Conservation (phyloP, 805 yeast genomes). For the Saccharomyces jurei region DNA sequence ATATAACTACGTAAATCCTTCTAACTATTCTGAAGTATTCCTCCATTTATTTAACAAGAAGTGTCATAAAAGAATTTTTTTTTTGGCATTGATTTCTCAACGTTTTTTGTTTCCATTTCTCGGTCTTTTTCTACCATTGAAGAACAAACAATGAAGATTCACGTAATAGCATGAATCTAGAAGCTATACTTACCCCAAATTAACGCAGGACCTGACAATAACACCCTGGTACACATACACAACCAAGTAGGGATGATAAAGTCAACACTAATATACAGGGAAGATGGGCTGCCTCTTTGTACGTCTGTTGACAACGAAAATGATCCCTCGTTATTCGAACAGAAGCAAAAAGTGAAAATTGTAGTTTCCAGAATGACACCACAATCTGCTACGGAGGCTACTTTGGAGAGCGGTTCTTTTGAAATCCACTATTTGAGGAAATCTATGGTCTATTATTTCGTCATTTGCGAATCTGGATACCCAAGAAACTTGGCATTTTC, state of each 20-base stretch:
- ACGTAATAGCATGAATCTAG: background rate
- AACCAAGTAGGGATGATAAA: slow-evolving; percentile 41
- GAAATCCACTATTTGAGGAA: slow-evolving; percentile 65
- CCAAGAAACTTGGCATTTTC: slow-evolving; percentile 87
- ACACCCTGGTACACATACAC: background rate
- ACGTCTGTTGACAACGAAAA: slow-evolving; percentile 84
- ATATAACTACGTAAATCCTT: background rate
- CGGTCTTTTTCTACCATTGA: background rate
- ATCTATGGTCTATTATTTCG: slow-evolving; percentile 64
- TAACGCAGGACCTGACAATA: background rate
- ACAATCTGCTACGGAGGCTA: slow-evolving; percentile 74
- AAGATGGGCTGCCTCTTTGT: slow-evolving; percentile 79
- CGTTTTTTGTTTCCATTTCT: background rate
- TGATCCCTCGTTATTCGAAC: slow-evolving; percentile 54
- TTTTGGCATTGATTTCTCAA: background rate
- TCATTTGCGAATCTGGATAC: slow-evolving; percentile 68
- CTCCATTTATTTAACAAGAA: background rate
- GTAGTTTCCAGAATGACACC: slow-evolving; percentile 69
- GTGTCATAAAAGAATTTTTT: background rate
- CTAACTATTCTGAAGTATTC: background rate
- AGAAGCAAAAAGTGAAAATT: slow-evolving; percentile 76
- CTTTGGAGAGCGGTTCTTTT: slow-evolving; percentile 68
- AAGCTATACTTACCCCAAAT: background rate
- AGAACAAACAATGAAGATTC: background rate
- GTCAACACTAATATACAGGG: slow-evolving; percentile 58